Evolutionary conservation across 495 filamentous ascomycete species (phyloP), one percentile per base, ranked within the genome.

Genomic region (Parathielavia appendiculata): DNA sequence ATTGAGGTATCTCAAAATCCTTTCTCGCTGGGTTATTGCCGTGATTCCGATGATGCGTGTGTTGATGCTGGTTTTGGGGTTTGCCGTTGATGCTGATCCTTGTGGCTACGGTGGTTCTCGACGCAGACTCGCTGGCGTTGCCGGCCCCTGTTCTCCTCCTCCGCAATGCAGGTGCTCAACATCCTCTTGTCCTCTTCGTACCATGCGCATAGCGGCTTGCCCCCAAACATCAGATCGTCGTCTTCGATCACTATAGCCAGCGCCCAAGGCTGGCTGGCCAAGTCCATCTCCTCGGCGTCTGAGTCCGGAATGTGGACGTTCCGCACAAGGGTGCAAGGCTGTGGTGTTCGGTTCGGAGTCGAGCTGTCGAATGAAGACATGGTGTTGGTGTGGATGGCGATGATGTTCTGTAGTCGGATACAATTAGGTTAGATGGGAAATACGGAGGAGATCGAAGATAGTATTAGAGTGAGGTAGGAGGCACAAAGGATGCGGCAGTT

Each of bases 171-270:
- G 6, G 58, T 54, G 64, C 69, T 71, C 20, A 72, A 51, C 50
- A 70, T 62, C 45, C 69, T 70, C 12, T 75, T 64, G 47, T 81
- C 79, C 64, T 81, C 79, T 65, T 83, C 80, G 61, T 81, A 80
- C 72, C 79, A 79, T 11, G 76, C 63, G 66, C 78, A 79, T 40
- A 83, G 54, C 23, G 78, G 74, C 69, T 83, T 81, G 44, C 80
- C 80, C 41, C 79, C 78, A 53, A 81, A 83, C 72, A 73, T 83
- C 32, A 83, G 66, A 60, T 83, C 80, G 26, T 77, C 75, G 61
- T 83, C 80, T 30, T 83, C 78, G 64, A 83, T 83, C 48, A 74
- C 73, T 45, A 76, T 80, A 8, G 78, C 73, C 17, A 76, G 65
- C 71, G 76, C 73, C 80, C 80, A 83, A 14, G 74, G 56, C 13